Conservation (phyloP, 805 yeast genomes). For the Ogataea populi-albae region DNA sequence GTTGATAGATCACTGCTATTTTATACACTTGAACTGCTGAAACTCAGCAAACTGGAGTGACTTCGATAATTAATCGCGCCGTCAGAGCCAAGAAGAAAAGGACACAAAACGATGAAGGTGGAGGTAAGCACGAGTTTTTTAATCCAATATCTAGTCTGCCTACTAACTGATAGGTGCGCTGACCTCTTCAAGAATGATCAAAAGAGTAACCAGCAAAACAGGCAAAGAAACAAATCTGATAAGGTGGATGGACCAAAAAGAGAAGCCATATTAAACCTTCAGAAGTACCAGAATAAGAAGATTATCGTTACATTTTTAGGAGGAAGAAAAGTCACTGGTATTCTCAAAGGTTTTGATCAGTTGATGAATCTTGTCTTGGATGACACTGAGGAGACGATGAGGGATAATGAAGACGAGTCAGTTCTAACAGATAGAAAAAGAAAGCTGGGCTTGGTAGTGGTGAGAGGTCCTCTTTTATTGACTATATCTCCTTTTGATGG, state of each 20-base stretch:
- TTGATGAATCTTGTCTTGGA: constrained; percentile 77
- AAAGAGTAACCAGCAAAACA: constrained; percentile 11
- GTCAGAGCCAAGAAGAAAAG: too few relatives aligned
- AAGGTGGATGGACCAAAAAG: constrained; percentile 75
- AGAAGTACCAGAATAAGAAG: constrained; percentile 67
- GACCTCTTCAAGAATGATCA: constrained; percentile 1
- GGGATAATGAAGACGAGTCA: constrained; percentile 64
- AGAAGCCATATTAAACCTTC: constrained; percentile 82
- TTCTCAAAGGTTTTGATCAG: constrained; percentile 79
- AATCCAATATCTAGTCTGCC: too few relatives aligned
- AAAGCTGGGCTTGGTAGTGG: constrained; percentile 72
- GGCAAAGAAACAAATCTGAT: constrained; percentile 17
- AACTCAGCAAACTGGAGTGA: too few relatives aligned
- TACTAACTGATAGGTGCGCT: too few relatives aligned
- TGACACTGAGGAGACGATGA: constrained; percentile 61
- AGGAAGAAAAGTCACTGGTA: constrained; percentile 76
- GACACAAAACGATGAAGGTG: constrained; percentile 7
- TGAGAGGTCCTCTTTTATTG: constrained; percentile 78
- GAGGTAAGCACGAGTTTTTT: constrained; percentile 12
- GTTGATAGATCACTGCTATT: too few relatives aligned
- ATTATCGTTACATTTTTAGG: constrained; percentile 80
- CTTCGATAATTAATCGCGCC: too few relatives aligned
- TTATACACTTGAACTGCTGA: too few relatives aligned
- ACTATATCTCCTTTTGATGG: constrained; percentile 76
- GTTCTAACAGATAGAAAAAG: constrained; percentile 56